Evolutionary conservation across 2,329 filamentous ascomycete species (phyloP).

Genomic region (Fusarium decemcellulare): DNA sequence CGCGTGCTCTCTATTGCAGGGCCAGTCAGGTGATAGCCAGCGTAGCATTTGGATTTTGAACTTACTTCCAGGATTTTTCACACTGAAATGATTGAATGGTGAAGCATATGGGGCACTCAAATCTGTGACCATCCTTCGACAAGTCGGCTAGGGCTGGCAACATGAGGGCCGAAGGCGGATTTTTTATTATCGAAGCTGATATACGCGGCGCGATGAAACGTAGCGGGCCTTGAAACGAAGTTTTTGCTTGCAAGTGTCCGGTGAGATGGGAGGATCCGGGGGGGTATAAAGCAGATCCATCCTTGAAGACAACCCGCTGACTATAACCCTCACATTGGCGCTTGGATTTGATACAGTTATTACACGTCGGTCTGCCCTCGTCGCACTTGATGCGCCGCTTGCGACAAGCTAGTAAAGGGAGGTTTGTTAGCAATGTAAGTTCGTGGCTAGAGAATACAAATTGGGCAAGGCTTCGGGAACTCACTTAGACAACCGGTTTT

Average conservation of each 20-base stretch:
- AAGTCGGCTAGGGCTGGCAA: too few relatives aligned
- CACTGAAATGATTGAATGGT: too few relatives aligned
- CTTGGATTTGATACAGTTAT: conserved; percentile 90
- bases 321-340: conserved; percentile 88
- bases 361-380: conserved; percentile 86
- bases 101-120: too few relatives aligned
- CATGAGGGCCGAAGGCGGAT: conserved; percentile 50
- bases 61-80: too few relatives aligned
- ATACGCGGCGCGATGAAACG: conserved; percentile 66
- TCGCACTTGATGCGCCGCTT: conserved; percentile 98
- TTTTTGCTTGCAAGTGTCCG: conserved; percentile 53
- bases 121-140: too few relatives aligned
- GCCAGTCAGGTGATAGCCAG: too few relatives aligned
- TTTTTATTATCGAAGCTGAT: too few relatives aligned
- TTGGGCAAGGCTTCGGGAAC: conserved; percentile 51
- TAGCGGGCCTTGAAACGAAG: conserved; percentile 55
- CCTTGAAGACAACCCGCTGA: conserved; percentile 85
- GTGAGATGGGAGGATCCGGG: conserved; percentile 52
- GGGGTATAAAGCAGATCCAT: conserved; percentile 60
- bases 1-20: too few relatives aligned
- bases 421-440: conserved; percentile 36
- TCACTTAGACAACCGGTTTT: conserved; percentile 94
- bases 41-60: too few relatives aligned
- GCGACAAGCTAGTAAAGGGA: conserved; percentile 80
- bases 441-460: neutral